Base-by-base conservation (phyloP, 768 basidiomycete species). In the Rhodotorula toruloides region DNA sequence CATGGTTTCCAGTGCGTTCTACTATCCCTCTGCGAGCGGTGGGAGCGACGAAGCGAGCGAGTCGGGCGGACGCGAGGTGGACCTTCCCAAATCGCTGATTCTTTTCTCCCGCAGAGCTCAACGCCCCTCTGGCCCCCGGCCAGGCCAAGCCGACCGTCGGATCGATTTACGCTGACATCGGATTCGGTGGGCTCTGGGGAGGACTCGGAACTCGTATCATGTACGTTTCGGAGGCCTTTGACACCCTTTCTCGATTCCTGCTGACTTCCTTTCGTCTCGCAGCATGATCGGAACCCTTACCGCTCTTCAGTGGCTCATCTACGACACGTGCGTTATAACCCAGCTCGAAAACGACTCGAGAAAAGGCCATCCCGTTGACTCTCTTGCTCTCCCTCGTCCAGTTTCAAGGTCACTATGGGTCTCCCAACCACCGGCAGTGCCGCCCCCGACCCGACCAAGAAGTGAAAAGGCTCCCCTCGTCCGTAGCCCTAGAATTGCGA, bases 301-400 rank as follows among this genome's bases (percentile, higher is more conserved):
- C 81, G 90, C 68, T 42, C 71, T 74, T 55, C 71, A 72, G 65
- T 74, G 69, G 67, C 90, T 89, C 88, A 90, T 91, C 79, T 91
- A 91, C 77, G 90, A 91, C 77, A 81, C 84, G 56, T 91, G 90
- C 84, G n/a, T n/a, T n/a, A n/a, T n/a, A n/a, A n/a, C n/a, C n/a
- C n/a, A n/a, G n/a, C n/a, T n/a, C n/a, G n/a, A n/a, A n/a, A n/a
- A n/a, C n/a, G n/a, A n/a, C n/a, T n/a, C n/a, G n/a, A n/a, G n/a
- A n/a, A n/a, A n/a, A n/a, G n/a, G n/a, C n/a, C n/a, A n/a, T n/a
- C n/a, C n/a, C n/a, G n/a, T n/a, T n/a, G n/a, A 82, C 65, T 39
- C 40, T 19, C 21, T 16, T 49, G 17, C 17, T 34, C 7, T 32
- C 31, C 13, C 44, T 27, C 25, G 10, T 11, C 36, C 34, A 3